phyloP scores from a whole-genome alignment of 2,329 filamentous ascomycete genomes.

The Aspergillus niger region DNA sequence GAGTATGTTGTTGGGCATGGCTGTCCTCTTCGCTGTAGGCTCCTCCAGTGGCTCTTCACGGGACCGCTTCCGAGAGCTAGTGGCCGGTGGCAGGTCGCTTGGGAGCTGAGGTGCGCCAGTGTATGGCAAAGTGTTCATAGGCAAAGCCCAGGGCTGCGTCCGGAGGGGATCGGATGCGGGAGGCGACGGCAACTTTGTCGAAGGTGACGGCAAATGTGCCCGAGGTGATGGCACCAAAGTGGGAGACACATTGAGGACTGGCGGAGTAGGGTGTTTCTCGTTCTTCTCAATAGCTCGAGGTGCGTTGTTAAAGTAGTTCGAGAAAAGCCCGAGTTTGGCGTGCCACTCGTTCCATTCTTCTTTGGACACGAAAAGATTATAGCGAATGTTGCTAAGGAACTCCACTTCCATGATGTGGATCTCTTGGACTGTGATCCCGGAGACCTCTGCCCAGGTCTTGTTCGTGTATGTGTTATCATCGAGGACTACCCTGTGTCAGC shows the following conservation, averaged over 20 bases:
- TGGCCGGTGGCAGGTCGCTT: constrained; percentile 24
- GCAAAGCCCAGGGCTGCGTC: constrained; percentile 32
- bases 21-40: constrained; percentile 57
- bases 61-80: constrained; percentile 58
- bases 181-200: constrained; percentile 47
- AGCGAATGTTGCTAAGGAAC: constrained; percentile 97
- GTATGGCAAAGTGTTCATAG: constrained; percentile 28
- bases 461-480: constrained; percentile 99
- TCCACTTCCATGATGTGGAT: constrained; percentile 99
- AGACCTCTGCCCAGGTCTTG: constrained; percentile 99
- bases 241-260: constrained; percentile 38
- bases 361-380: constrained; percentile 84
- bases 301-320: constrained; percentile 77
- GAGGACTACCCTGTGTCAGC: constrained; percentile 60
- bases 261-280: constrained; percentile 31
- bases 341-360: constrained; percentile 89
- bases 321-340: constrained; percentile 76
- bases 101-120: constrained; percentile 26
- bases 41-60: constrained; percentile 58
- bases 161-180: constrained; percentile 34
- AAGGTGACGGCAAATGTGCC: constrained; percentile 30
- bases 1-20: constrained; percentile 27
- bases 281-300: constrained; percentile 49
- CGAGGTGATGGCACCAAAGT: constrained; percentile 37
- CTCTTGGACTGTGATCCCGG: constrained; percentile 87